A percentile compares a stretch with the other conserved stretches of the same genome.
Evolutionary conservation across 805 yeast species (phyloP).

Genomic region (Nakazawaea siamensis): DNA sequence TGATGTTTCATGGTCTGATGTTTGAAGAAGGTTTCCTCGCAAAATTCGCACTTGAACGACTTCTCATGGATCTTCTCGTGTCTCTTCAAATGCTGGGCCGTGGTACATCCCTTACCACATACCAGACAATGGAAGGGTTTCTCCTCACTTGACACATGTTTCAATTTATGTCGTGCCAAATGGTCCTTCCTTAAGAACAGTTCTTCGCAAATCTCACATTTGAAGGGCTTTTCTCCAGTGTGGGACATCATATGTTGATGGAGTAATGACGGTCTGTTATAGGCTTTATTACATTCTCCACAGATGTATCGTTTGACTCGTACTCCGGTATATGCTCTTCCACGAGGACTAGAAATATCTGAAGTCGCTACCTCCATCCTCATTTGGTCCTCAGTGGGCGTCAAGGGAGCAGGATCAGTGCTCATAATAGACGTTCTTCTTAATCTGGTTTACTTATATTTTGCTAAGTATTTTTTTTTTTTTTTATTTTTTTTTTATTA

Average conservation of each 20-base stretch:
- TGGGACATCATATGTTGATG: conserved; percentile 80
- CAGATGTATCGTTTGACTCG: conserved; percentile 61
- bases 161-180: conserved; percentile 62
- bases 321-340: no score
- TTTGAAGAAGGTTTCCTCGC: conserved; percentile 62
- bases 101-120: conserved; percentile 78
- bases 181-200: conserved; percentile 74
- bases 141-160: conserved; percentile 43
- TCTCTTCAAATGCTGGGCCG: conserved; percentile 72
- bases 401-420: no score
- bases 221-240: conserved; percentile 70
- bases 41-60: conserved; percentile 59
- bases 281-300: conserved; percentile 66
- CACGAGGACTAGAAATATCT: no score
- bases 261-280: conserved; percentile 72
- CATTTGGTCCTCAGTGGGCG: no score
- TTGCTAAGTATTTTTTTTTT: no score
- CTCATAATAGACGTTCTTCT: no score
- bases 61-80: conserved; percentile 78
- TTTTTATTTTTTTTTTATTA: no score
- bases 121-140: conserved; percentile 67
- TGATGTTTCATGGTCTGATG: conserved; percentile 75
- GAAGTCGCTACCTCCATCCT: no score
- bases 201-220: conserved; percentile 54
- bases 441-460: no score